Evolutionary conservation across 768 basidiomycete species (phyloP), one percentile per base, ranked within the genome.

Genomic region (Ramaria sp.): DNA sequence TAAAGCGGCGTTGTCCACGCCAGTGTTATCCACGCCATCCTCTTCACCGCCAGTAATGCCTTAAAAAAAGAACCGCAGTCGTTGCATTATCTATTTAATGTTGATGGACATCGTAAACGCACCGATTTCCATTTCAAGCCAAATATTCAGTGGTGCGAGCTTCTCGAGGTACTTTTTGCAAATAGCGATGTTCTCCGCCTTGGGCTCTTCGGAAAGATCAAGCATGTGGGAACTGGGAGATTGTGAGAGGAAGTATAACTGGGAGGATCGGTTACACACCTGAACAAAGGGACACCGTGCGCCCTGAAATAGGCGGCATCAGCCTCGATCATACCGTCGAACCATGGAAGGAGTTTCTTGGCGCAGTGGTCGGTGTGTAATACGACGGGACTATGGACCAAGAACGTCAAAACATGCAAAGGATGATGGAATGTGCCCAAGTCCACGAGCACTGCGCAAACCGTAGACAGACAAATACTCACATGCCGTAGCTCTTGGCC

Each of bases 91-190:
- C 32, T 34, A 34, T 34, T 2, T 8, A 9, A 34, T 34, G 8
- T 13, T 13, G 13, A 32, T 32, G 30, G 30, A n/a, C 13, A n/a
- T 6, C 10, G 15, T 25, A 43, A 43, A 43, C 42, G 9, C 1
- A 65, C 96, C 96, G 68, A 99, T 99, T 73, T 99, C 96, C 96
- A 99, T 99, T 79, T 99, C 96, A 69, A 99, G 90, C 91, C 91
- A 99, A 58, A 90, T 72, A 50, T 88, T 86, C 65, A 98, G 69
- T 58, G 85, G 81, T 2, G 88, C 87, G 92, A 98, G 88, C 66
- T 90, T 89, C 72, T 83, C 78, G 71, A 98, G 95, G 78, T 99
- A 99, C 67, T 91, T 80, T 56, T 75, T 91, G 69, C 96, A 98
- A 51, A 76, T 90, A 41, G 77, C 83, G 67, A 98, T 99, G 77